Conservation (phyloP, 805 yeast genomes). For the Blastobotrys muscicola region DNA sequence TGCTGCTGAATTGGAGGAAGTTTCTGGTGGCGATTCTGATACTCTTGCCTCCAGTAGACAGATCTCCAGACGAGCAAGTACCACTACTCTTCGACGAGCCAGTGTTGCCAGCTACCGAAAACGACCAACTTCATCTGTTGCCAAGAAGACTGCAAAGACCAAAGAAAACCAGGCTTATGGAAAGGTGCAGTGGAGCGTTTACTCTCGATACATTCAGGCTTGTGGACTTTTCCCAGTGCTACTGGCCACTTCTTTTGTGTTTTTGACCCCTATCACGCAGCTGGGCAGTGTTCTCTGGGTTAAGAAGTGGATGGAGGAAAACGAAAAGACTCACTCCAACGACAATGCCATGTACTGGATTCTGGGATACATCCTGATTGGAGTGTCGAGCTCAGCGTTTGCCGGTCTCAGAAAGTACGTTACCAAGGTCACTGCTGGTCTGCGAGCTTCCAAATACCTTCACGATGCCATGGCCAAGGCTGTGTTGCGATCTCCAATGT, state of each 20-base stretch:
- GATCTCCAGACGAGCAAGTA: slow-evolving; percentile 17
- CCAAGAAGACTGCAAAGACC: slow-evolving; percentile 16
- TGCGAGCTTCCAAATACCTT: slow-evolving; percentile 61
- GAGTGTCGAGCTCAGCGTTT: slow-evolving; percentile 54
- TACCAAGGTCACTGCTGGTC: slow-evolving; percentile 73
- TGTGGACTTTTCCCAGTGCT: slow-evolving; percentile 62
- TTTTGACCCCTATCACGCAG: slow-evolving; percentile 54
- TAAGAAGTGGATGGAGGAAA: slow-evolving; percentile 94
- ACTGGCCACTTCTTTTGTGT: slow-evolving; percentile 29
- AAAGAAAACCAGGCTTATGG: slow-evolving; percentile 89
- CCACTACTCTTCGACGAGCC: slow-evolving; percentile 43
- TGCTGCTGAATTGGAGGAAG: not conserved
- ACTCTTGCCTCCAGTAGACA: not conserved
- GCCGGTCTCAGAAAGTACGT: slow-evolving; percentile 57
- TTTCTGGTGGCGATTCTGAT: not conserved
- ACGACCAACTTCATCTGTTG: slow-evolving; percentile 4
- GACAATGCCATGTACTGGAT: slow-evolving; percentile 66
- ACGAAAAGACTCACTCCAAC: slow-evolving; percentile 56
- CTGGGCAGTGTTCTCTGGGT: slow-evolving; percentile 74
- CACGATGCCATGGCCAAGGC: slow-evolving; percentile 66
- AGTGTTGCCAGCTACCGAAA: slow-evolving; percentile 49
- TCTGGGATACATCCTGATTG: slow-evolving; percentile 65
- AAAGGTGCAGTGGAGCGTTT: slow-evolving; percentile 81
- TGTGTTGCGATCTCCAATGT: slow-evolving; percentile 87
- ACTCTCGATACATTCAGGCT: slow-evolving; percentile 74